Evolutionary conservation across 106 monocot species (phyloP).

Genomic region (Dendrobium officinale): DNA sequence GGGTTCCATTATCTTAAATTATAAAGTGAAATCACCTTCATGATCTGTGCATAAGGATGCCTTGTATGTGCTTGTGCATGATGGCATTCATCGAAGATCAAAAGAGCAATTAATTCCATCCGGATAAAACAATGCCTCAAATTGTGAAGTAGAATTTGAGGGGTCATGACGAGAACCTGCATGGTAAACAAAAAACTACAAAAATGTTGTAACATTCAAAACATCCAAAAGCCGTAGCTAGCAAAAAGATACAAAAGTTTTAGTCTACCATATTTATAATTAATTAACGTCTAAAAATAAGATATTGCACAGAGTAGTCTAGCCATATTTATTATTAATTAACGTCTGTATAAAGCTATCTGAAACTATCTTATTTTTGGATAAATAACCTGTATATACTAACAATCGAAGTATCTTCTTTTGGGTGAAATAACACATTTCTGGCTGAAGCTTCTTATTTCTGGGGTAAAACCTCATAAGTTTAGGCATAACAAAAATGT

Average conservation of each 20-base stretch:
- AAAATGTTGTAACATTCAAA: neutral
- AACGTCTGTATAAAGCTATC: neutral
- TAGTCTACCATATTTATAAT: no score
- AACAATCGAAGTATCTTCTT: neutral
- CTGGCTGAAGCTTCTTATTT: neutral
- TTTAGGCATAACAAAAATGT: neutral
- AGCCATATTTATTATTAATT: neutral
- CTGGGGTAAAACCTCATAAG: neutral
- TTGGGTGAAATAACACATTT: neutral
- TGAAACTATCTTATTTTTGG: neutral
- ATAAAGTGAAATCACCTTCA: conserved; percentile 54
- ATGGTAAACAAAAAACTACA: conserved; percentile 10
- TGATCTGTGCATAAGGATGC: conserved; percentile 96
- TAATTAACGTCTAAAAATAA: no score
- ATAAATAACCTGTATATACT: neutral
- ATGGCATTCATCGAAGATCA: conserved; percentile 98
- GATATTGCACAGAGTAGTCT: neutral
- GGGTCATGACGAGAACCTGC: conserved; percentile 98
- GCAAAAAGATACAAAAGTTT: neutral
- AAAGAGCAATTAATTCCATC: conserved; percentile 75
- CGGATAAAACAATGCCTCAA: conserved; percentile 83
- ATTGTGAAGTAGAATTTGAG: conserved; percentile 74
- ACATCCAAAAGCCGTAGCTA: no score
- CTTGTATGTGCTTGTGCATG: conserved; percentile 84
- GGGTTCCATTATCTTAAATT: neutral